Base-by-base conservation (phyloP, 73 alveolate genomes). In the Symbiodinium pilosum region DNA sequence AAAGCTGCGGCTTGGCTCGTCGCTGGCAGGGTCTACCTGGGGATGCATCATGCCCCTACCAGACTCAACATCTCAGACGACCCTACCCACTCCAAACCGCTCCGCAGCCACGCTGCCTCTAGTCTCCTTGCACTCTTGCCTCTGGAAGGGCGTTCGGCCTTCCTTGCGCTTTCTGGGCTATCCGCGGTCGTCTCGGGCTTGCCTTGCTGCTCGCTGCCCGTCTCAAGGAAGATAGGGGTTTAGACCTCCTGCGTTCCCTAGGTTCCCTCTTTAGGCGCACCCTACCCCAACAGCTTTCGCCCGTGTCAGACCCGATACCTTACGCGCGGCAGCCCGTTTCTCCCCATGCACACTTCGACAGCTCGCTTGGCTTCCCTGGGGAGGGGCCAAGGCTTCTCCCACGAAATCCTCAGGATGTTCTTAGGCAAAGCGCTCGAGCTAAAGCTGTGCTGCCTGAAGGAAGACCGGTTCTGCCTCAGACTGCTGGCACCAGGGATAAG, bases 31-130 rank as follows among this genome's bases (percentile, higher is more conserved):
- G 1, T 84, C 5, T 84, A 42, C 38, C 75, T 73, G 18, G 32
- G 36, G 21, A 30, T 11, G 40, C 11, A 12, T 7, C 34, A 8
- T 32, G 93, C 83, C 11, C 93, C 93, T 3, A 47, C 93, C 11
- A 43, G 64, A 34, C 11, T 86, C 18, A 86, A 86, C 26, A 54
- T 47, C 4, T 43, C 93, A 11, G 93, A 86, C 12, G 93, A 86
- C 40, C 93, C 93, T 0, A 11, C 93, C 18, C 1, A 81, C 24
- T 52, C 3, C 77, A 26, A 36, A 6, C 0, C 77, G 38, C 38
- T 14, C 32, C 39, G 32, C 12, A 7, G 1, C 8, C 38, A n/a
- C 77, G 32, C 39, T 36, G 36, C 3, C 36, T 36, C 28, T 59
- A 1, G 8, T n/a, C 77, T 18, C 28, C 36, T 1, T 16, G 28